Conservation (phyloP, 2,329 filamentous ascomycete genomes). For the Fusarium sp. region DNA sequence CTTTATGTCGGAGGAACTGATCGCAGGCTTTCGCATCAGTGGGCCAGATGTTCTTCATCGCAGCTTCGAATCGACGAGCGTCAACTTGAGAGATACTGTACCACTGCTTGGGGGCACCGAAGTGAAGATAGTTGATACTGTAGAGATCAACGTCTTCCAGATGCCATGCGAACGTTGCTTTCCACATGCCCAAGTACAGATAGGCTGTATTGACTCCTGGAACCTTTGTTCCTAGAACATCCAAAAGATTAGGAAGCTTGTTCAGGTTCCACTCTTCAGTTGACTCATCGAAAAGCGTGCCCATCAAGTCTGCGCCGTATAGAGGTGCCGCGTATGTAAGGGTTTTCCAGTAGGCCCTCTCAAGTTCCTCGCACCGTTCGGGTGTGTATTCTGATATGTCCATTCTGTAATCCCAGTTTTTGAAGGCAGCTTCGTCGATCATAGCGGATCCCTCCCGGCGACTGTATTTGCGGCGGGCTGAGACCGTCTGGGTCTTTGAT, state of each 20-base stretch:
- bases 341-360: constrained; percentile 96
- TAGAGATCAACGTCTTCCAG: constrained; percentile 98
- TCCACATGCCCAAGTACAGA: constrained; percentile 99
- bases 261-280: constrained; percentile 93
- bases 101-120: constrained; percentile 98
- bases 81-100: constrained; percentile 98
- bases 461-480: constrained; percentile 88
- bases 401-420: constrained; percentile 90
- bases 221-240: constrained; percentile 93
- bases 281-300: constrained; percentile 89
- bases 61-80: constrained; percentile 89
- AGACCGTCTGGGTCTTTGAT: constrained; percentile 77
- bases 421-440: constrained; percentile 90
- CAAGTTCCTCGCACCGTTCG: constrained; percentile 93
- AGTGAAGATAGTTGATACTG: constrained; percentile 99
- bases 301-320: constrained; percentile 96
- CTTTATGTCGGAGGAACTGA: constrained; percentile 97
- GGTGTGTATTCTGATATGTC: constrained; percentile 88
- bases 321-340: constrained; percentile 94
- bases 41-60: constrained; percentile 96
- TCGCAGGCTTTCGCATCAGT: constrained; percentile 94
- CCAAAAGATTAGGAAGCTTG: constrained; percentile 90
- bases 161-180: constrained; percentile 99
- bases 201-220: constrained; percentile 98
- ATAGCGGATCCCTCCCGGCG: constrained; percentile 79